Evolutionary conservation across 768 basidiomycete species (phyloP).

Genomic region (Calocera viscosa): DNA sequence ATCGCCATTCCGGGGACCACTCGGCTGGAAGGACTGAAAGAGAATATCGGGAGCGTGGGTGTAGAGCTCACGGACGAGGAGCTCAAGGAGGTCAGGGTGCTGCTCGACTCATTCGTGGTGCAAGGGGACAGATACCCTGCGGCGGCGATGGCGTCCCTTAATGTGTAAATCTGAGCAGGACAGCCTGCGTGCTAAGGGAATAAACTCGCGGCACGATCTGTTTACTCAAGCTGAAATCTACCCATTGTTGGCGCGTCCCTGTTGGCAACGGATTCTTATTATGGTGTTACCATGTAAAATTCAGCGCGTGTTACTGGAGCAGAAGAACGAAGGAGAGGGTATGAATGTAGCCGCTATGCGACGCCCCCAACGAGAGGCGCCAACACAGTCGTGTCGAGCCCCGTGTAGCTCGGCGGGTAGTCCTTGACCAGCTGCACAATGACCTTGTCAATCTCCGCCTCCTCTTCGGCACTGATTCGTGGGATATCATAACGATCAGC

Average conservation of each 20-base stretch:
- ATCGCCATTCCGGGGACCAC: conserved; percentile 26
- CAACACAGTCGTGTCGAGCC: not conserved
- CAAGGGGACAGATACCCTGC: not conserved
- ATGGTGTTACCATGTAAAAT: too few relatives aligned
- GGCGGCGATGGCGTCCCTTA: too few relatives aligned
- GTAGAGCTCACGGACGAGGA: conserved; percentile 35
- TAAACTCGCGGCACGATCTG: too few relatives aligned
- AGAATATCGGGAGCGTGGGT: conserved; percentile 35
- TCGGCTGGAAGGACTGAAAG: conserved; percentile 32
- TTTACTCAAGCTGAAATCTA: too few relatives aligned
- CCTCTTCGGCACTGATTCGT: not conserved
- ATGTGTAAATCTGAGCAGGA: too few relatives aligned
- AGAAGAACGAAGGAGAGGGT: too few relatives aligned
- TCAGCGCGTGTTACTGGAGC: too few relatives aligned
- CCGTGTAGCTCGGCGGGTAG: not conserved
- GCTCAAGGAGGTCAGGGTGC: conserved; percentile 30
- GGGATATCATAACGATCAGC: conserved; percentile 11
- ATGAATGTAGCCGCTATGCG: not conserved
- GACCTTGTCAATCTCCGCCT: not conserved
- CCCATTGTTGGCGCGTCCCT: too few relatives aligned
- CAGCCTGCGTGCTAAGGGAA: too few relatives aligned
- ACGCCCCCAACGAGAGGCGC: not conserved
- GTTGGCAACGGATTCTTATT: too few relatives aligned
- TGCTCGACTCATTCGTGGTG: conserved; percentile 22
- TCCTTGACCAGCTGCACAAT: not conserved